These are phyloP conservation scores for Oxytropis ochrocephala DNA, from an alignment of 306 rosid species.

Conservation along the genomic window DNA sequence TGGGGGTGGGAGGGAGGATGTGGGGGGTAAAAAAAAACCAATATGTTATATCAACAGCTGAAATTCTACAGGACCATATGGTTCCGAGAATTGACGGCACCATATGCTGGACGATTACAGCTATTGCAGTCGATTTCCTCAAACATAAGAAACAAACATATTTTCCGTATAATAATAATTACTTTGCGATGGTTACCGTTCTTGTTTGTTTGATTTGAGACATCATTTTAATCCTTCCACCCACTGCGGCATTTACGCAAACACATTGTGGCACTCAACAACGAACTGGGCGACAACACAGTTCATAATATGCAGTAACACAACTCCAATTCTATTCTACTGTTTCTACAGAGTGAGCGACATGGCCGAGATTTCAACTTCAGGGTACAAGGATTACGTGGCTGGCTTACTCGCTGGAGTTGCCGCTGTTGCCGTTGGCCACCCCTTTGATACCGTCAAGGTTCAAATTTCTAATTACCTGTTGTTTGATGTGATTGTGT, in stretches of 20 bases:
- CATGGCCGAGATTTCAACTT: constrained; percentile 46
- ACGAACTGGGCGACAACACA: not conserved
- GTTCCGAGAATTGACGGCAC: too few relatives aligned
- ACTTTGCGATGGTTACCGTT: too few relatives aligned
- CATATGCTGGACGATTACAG: too few relatives aligned
- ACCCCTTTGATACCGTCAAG: constrained; percentile 41
- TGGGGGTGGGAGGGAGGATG: too few relatives aligned
- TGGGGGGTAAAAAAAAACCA: too few relatives aligned
- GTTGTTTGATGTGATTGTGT: too few relatives aligned
- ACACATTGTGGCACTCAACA: not conserved
- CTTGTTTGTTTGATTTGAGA: not conserved
- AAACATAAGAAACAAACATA: too few relatives aligned
- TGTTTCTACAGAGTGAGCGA: not conserved
- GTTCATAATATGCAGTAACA: constrained; percentile 15
- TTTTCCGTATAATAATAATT: too few relatives aligned
- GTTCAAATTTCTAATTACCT: too few relatives aligned
- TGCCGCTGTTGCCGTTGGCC: constrained; percentile 33
- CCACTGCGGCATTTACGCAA: not conserved
- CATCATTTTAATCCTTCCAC: not conserved
- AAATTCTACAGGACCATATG: too few relatives aligned
- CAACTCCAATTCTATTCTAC: not conserved
- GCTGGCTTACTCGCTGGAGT: constrained; percentile 42
- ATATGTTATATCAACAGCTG: too few relatives aligned
- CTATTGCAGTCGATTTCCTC: too few relatives aligned
- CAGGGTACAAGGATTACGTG: constrained; percentile 37